A percentile compares a stretch with the other conserved stretches of the same genome.
Evolutionary conservation across 1,284 basidiomycete species (phyloP).

Genomic region (Sporisorium scitamineum): DNA sequence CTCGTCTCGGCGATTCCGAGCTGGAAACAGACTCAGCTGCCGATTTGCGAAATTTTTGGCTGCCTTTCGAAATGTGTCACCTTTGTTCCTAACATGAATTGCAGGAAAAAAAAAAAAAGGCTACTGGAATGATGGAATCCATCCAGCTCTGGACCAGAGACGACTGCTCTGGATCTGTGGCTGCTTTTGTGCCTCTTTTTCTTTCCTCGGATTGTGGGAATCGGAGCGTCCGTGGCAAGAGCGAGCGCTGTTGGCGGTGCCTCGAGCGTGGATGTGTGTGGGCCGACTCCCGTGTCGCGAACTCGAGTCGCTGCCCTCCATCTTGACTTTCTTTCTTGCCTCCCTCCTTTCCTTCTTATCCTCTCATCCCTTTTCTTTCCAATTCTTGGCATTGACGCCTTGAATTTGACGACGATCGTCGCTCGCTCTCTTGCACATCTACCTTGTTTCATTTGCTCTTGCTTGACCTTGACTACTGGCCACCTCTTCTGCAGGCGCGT

Average conservation of each 20-base stretch:
- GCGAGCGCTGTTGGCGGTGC: slow-evolving; percentile 10
- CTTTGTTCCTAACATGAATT: neutral
- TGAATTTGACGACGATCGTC: neutral
- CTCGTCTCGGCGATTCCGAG: too few relatives aligned
- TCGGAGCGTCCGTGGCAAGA: slow-evolving; percentile 14
- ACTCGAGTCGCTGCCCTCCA: neutral
- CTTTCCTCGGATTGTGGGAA: slow-evolving; percentile 34
- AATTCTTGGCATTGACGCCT: neutral
- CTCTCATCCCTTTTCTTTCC: neutral
- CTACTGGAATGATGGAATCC: neutral
- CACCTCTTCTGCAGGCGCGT: neutral
- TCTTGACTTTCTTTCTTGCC: neutral
- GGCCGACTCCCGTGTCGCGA: slow-evolving; percentile 6
- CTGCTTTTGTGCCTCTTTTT: neutral
- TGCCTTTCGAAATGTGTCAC: neutral
- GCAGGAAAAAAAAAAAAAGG: neutral
- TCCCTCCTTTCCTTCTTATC: neutral
- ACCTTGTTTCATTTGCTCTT: neutral
- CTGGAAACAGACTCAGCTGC: too few relatives aligned
- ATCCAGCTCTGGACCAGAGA: neutral
- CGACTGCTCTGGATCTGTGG: neutral
- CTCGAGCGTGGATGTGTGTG: neutral
- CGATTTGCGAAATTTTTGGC: too few relatives aligned
- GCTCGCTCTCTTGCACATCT: neutral
- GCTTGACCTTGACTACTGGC: neutral